Evolutionary conservation across 2,329 filamentous ascomycete genomes (phyloP).

Genomic region (Aspergillus thermomutatus): DNA sequence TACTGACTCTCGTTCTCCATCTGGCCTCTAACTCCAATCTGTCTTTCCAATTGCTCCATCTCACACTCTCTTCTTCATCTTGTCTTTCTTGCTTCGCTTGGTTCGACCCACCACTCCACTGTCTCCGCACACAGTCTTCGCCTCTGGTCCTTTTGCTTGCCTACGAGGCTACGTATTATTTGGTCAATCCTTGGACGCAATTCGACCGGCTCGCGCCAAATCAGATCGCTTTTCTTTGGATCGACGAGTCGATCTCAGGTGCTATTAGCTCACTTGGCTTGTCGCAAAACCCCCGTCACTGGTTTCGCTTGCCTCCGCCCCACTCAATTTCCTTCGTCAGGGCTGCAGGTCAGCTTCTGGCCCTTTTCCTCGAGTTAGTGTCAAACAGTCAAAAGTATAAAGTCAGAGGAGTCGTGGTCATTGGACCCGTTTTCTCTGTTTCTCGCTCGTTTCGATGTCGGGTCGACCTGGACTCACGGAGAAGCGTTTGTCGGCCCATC

Average conservation of each 20-base stretch:
- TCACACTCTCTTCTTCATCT: background rate
- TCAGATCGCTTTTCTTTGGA: background rate
- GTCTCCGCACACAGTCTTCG: background rate
- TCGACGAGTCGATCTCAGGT: background rate
- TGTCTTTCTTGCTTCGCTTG: background rate
- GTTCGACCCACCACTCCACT: background rate
- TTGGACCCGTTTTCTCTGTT: background rate
- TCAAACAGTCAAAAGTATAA: background rate
- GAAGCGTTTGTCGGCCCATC: slow-evolving; percentile 44
- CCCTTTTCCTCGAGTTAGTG: background rate
- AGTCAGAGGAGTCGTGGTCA: background rate
- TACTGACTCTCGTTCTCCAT: background rate
- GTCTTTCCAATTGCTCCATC: background rate
- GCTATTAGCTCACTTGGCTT: background rate
- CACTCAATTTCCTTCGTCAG: background rate
- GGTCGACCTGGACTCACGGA: slow-evolving; percentile 32
- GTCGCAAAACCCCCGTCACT: background rate
- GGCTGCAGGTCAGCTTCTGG: background rate
- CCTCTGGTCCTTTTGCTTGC: background rate
- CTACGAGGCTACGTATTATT: background rate
- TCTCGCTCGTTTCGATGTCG: slow-evolving; percentile 26
- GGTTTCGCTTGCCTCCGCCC: background rate
- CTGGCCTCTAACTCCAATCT: background rate
- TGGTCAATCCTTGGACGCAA: background rate
- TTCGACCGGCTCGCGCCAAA: background rate